A percentile compares a stretch with the other conserved stretches of the same genome.
These are phyloP conservation scores for Fusarium redolens DNA, from an alignment of 2,329 filamentous ascomycete genomes.

Conservation along the genomic window DNA sequence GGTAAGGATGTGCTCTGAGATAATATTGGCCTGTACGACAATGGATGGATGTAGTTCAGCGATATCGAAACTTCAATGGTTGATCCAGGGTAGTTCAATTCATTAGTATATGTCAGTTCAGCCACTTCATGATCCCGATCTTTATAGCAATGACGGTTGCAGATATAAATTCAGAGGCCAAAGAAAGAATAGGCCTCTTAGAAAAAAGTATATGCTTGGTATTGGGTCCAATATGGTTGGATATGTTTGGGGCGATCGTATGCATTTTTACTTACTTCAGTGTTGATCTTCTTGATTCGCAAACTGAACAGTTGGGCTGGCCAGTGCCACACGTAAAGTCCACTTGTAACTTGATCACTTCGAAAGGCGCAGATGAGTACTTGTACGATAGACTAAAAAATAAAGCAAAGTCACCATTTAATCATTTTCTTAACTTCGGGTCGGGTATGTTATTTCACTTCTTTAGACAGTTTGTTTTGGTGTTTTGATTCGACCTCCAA, in stretches of 20 bases:
- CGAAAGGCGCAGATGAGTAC: too few species aligned
- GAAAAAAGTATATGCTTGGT: not conserved
- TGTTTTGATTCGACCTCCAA: not conserved
- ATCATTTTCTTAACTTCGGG: not conserved
- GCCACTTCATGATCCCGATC: too few species aligned
- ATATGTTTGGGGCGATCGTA: too few species aligned
- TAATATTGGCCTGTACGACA: not conserved
- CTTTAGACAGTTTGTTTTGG: not conserved
- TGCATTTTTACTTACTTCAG: not conserved
- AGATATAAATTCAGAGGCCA: not conserved
- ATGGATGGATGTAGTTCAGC: not conserved
- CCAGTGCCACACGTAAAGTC: not conserved
- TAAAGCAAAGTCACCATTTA: not conserved
- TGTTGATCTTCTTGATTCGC: too few species aligned
- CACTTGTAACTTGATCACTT: not conserved
- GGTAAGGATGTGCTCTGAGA: too few species aligned
- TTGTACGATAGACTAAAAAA: too few species aligned
- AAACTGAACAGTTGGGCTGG: fast-evolving
- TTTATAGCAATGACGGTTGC: not conserved
- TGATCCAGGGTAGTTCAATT: not conserved
- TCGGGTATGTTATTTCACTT: not conserved
- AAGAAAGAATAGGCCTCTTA: too few species aligned
- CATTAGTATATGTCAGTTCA: not conserved
- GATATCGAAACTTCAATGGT: not conserved
- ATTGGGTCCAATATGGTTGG: too few species aligned